Conservation (phyloP, 2,329 filamentous ascomycete genomes). For the Colletotrichum tropicicola region DNA sequence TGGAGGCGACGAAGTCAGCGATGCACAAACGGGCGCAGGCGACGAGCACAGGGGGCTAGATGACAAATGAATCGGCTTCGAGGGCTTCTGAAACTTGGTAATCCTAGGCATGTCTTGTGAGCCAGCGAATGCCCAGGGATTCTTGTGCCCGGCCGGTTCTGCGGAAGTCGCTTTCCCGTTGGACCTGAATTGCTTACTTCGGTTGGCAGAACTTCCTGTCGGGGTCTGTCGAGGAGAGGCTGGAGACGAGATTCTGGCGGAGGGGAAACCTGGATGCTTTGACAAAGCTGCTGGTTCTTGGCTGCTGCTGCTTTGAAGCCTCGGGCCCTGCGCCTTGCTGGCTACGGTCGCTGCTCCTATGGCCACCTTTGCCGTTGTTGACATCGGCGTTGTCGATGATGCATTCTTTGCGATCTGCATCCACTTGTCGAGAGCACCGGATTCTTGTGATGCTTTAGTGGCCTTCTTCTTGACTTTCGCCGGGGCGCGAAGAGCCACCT, state of each 20-base stretch:
- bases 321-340: not conserved
- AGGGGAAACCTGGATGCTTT: not conserved
- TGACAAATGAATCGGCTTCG: slow-evolving; percentile 53
- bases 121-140: slow-evolving; percentile 50
- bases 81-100: slow-evolving; percentile 31
- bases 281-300: not conserved
- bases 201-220: slow-evolving; percentile 25
- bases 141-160: slow-evolving; percentile 35
- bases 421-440: slow-evolving; percentile 50
- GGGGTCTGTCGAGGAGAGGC: not conserved
- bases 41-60: slow-evolving; percentile 51
- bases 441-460: slow-evolving; percentile 33
- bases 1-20: slow-evolving; percentile 19
- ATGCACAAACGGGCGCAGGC: slow-evolving; percentile 38
- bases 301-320: not conserved
- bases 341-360: not conserved
- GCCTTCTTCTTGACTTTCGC: slow-evolving; percentile 33
- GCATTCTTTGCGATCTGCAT: slow-evolving; percentile 49
- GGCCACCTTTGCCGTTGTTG: too few species aligned
- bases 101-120: slow-evolving; percentile 53
- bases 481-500: slow-evolving; percentile 34
- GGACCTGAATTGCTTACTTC: slow-evolving; percentile 42
- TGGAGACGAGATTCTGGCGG: not conserved
- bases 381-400: slow-evolving; percentile 10
- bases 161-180: slow-evolving; percentile 33